Base-by-base conservation (phyloP, 176 grass and related monocot species). In the Aegilops longissima region DNA sequence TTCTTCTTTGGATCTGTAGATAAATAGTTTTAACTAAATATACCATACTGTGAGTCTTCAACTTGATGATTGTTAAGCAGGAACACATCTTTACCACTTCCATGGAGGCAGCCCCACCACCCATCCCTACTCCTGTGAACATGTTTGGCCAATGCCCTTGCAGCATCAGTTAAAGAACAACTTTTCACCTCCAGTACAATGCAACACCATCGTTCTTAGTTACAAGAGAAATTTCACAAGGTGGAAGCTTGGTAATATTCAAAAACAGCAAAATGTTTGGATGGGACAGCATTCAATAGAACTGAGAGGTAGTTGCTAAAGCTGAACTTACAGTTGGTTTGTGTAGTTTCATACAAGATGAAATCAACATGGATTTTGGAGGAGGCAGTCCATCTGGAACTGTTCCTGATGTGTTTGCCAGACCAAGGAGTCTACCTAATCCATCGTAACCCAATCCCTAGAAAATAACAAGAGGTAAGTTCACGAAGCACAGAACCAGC, bases 141-240 rank as follows among this genome's bases (percentile, higher is more conserved):
- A 92, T 98, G 93, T 90, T 98, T 98, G 18, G 92, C 78, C 88
- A 98, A 86, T 91, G 93, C 92, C 90, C 93, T 98, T 89, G 93
- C 96, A 88, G 84, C 88, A 88, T 98, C 90, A 94, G 91, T 95
- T 92, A 98, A 91, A 56, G 90, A 89, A 86, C 93, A 91, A 80
- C 90, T 85, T 86, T 89, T 94, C 24, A 98, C 87, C 96, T 98
- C 90, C 90, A 89, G 56, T 52, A 65, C 35, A 83, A 81, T 40
- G 84, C 71, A 9, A 54, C 68, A 82, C 17, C 56, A 79, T 58
- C 72, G 84, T 47, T 86, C 45, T 77, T 80, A 87, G 61, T 49
- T 49, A 24, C 42, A 89, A 67, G 21, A 25, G 20, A 86, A 72
- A 58, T 74, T 83, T 89, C 6, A 45, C 51, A 52, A 36, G 36